These are phyloP conservation scores for Tulasnella sp. DNA, from an alignment of 768 basidiomycete genomes.

Conservation along the genomic window DNA sequence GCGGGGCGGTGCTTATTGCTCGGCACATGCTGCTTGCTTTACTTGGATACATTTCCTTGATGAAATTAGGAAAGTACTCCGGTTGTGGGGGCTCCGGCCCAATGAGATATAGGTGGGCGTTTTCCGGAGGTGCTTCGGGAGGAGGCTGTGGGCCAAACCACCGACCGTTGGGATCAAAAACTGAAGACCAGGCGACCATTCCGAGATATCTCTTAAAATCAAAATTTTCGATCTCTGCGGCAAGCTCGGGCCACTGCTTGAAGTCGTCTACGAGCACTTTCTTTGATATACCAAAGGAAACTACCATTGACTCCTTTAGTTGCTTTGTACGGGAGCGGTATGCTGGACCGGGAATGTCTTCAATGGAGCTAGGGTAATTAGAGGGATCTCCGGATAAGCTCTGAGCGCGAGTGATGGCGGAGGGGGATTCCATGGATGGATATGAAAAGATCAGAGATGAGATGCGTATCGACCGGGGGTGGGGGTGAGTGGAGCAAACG, in stretches of 20 bases:
- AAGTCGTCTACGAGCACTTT: background rate
- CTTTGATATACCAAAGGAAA: background rate
- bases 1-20: background rate
- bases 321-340: background rate
- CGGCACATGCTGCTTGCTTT: background rate
- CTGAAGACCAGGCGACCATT: background rate
- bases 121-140: background rate
- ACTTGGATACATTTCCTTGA: background rate
- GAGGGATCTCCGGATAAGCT: background rate
- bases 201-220: background rate
- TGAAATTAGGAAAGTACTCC: background rate
- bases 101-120: background rate
- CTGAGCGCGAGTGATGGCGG: background rate
- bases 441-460: background rate
- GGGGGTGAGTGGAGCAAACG: background rate
- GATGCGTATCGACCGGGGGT: background rate
- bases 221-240: background rate
- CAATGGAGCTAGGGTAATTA: background rate
- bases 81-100: background rate
- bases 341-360: too few relatives aligned
- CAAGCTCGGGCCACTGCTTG: background rate
- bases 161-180: background rate
- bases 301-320: background rate
- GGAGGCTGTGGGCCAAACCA: background rate
- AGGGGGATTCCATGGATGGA: background rate